phyloP scores from a whole-genome alignment of 805 yeast genomes.

The Metschnikowia aberdeeniae region DNA sequence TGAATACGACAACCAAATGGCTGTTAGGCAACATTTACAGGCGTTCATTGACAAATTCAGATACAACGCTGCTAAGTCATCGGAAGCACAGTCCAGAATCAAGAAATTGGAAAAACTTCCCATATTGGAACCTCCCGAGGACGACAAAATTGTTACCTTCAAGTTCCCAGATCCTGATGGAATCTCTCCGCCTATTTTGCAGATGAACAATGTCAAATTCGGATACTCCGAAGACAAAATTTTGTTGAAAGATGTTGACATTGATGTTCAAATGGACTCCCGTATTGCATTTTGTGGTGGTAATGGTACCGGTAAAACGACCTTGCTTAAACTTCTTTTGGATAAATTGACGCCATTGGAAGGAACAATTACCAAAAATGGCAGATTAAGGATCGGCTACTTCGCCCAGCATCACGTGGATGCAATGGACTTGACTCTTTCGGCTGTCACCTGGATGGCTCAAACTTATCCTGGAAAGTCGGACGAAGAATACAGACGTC shows the following conservation, averaged over 20 bases:
- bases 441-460: conserved; percentile 95
- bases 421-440: conserved; percentile 80
- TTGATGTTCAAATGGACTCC: conserved; percentile 90
- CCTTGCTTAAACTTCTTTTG: conserved; percentile 81
- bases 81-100: conserved; percentile 97
- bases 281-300: conserved; percentile 98
- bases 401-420: conserved; percentile 99
- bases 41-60: conserved; percentile 92
- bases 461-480: conserved; percentile 84
- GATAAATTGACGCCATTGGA: conserved; percentile 67
- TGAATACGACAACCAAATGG: conserved; percentile 98
- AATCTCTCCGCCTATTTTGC: conserved; percentile 89
- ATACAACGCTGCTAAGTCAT: conserved; percentile 95
- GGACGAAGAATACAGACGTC: conserved; percentile 96
- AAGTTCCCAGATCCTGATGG: conserved; percentile 94
- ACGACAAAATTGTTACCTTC: conserved; percentile 79
- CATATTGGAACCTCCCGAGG: conserved; percentile 88
- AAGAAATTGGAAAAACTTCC: conserved; percentile 95
- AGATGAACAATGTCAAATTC: conserved; percentile 79
- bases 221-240: conserved; percentile 70
- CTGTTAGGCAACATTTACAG: conserved; percentile 88
- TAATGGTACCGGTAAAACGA: conserved; percentile 98
- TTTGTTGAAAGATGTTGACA: conserved; percentile 70
- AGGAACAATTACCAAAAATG: conserved; percentile 79
- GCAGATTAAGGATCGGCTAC: conserved; percentile 88